Percentiles rank a stretch among this genome's conserved stretches.
phyloP scores from a whole-genome alignment of 257 asterid species.

The Striga asiatica region DNA sequence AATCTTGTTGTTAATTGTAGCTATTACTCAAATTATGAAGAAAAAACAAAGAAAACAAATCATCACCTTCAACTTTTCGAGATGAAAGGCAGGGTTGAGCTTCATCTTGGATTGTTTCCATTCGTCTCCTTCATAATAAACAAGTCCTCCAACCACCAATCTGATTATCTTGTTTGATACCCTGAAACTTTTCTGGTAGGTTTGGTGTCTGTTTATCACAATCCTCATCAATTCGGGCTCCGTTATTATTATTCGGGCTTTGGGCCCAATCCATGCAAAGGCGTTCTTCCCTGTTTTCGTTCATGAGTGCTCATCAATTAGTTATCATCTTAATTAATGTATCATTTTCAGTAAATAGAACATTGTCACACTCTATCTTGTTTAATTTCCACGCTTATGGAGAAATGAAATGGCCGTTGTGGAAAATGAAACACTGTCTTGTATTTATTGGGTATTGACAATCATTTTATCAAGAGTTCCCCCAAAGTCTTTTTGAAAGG shows the following conservation, averaged over 20 bases:
- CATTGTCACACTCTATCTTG: too few species aligned
- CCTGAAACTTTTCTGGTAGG: slow-evolving; percentile 8
- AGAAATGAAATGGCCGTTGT: too few species aligned
- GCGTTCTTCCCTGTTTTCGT: slow-evolving; percentile 11
- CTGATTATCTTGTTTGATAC: neutral
- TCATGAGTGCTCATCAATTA: neutral
- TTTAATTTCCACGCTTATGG: too few species aligned
- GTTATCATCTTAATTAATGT: slow-evolving; percentile 8
- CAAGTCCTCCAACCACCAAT: slow-evolving; percentile 8
- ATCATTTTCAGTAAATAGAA: too few species aligned
- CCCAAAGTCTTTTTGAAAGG: too few species aligned
- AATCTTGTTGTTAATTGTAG: too few species aligned
- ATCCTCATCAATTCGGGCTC: neutral
- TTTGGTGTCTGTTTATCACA: slow-evolving; percentile 8
- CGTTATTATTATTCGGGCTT: slow-evolving; percentile 6
- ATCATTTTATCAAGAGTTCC: too few species aligned
- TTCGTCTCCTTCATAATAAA: slow-evolving; percentile 12
- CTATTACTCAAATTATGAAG: neutral
- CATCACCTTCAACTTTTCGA: slow-evolving; percentile 16
- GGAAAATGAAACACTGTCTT: too few species aligned
- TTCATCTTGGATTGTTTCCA: slow-evolving; percentile 10
- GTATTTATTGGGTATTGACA: too few species aligned
- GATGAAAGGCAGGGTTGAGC: neutral
- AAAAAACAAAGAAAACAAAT: neutral
- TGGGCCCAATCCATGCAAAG: slow-evolving; percentile 20